A percentile compares a stretch with the other conserved stretches of the same genome.
Evolutionary conservation across 108 stramenopile genomes (phyloP).

Genomic region (Nitzschia sp.): DNA sequence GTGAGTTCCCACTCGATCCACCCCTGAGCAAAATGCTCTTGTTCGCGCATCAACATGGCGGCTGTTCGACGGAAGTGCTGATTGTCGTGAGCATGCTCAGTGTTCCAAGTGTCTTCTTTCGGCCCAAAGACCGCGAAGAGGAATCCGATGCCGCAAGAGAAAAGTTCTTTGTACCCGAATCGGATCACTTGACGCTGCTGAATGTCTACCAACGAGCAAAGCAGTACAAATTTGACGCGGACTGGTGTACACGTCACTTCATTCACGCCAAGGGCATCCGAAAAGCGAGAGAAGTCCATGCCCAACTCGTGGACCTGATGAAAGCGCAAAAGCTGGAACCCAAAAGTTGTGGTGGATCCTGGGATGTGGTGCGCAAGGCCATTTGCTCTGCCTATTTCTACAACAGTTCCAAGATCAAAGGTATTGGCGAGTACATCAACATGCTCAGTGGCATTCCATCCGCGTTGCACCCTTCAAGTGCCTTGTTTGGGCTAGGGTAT

Average conservation of each 20-base stretch:
- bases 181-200: constrained; percentile 95
- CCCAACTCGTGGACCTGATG: constrained; percentile 97
- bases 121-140: constrained; percentile 96
- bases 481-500: constrained; percentile 95
- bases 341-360: constrained; percentile 81
- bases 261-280: constrained; percentile 95
- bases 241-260: constrained; percentile 97
- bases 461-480: constrained; percentile 88
- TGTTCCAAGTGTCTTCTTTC: constrained; percentile 96
- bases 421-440: constrained; percentile 98
- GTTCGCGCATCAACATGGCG: constrained; percentile 83
- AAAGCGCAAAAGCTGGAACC: constrained; percentile 91
- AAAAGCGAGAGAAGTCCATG: constrained; percentile 96
- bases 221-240: constrained; percentile 88
- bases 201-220: constrained; percentile 97
- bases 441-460: constrained; percentile 95
- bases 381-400: constrained; percentile 99
- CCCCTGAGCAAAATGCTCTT: constrained; percentile 98
- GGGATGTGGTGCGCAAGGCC: constrained; percentile 97
- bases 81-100: constrained; percentile 96
- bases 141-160: constrained; percentile 98
- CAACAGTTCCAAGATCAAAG: constrained; percentile 96
- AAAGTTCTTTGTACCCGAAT: constrained; percentile 99
- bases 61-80: constrained; percentile 92
- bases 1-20: constrained; percentile 97